Conservation (phyloP, 805 yeast genomes). For the Saccharomycopsis guyanensis region DNA sequence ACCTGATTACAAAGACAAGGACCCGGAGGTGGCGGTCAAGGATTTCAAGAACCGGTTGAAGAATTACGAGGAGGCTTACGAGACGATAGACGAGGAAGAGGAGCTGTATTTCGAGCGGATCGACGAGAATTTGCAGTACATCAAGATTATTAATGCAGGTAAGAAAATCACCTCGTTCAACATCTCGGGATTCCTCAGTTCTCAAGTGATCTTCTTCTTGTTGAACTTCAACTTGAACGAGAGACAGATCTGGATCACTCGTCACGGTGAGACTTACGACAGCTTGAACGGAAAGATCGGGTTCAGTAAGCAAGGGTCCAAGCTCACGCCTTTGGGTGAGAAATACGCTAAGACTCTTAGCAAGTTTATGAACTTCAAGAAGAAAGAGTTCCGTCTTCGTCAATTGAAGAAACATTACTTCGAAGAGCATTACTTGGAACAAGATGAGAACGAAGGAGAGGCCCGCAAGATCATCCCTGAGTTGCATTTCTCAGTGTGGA, state of each 20-base stretch:
- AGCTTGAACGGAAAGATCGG: conserved; percentile 83
- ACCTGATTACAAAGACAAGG: conserved; percentile 62
- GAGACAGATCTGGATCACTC: conserved; percentile 89
- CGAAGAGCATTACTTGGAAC: conserved; percentile 29
- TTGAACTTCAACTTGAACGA: conserved; percentile 83
- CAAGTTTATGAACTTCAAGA: conserved; percentile 64
- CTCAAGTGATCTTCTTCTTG: conserved; percentile 86
- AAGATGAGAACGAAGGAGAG: conserved; percentile 26
- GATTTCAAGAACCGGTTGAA: conserved; percentile 38
- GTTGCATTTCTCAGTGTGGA: conserved; percentile 84
- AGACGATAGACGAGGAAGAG: conserved; percentile 40
- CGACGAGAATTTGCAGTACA: conserved; percentile 41
- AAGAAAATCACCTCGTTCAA: conserved; percentile 49
- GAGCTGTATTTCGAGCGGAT: conserved; percentile 35
- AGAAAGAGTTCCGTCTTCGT: conserved; percentile 55
- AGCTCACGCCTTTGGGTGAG: conserved; percentile 68
- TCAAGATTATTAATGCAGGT: conserved; percentile 66
- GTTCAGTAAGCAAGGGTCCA: conserved; percentile 55
- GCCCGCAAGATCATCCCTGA: conserved; percentile 42
- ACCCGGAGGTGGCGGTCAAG: conserved; percentile 37
- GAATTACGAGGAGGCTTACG: conserved; percentile 48
- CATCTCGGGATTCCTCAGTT: conserved; percentile 75
- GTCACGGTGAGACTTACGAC: conserved; percentile 90
- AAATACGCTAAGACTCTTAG: conserved; percentile 67
- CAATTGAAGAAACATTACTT: conserved; percentile 48